Evolutionary conservation across 495 filamentous ascomycete genomes (phyloP).

Genomic region (Neurospora tetraspora): DNA sequence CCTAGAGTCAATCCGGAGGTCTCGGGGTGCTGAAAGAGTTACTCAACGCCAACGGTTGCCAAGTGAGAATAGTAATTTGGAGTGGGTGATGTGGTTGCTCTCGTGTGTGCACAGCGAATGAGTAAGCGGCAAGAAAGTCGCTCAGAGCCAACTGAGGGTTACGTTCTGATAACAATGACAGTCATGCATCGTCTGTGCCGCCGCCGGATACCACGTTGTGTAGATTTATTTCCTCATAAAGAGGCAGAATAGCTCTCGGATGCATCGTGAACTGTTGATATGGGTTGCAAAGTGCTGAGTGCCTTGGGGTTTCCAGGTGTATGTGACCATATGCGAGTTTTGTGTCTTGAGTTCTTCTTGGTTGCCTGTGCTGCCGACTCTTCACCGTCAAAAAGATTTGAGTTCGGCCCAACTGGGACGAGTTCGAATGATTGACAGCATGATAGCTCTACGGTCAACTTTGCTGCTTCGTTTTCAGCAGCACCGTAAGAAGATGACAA

Average conservation of each 20-base stretch:
- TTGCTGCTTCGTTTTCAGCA: not conserved
- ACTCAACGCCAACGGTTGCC: not conserved
- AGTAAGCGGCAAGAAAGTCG: not conserved
- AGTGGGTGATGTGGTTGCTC: not conserved
- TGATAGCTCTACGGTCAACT: not conserved
- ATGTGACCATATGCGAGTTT: not conserved
- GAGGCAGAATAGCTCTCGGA: not conserved
- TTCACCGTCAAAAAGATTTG: not conserved
- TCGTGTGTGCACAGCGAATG: not conserved
- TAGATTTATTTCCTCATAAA: not conserved
- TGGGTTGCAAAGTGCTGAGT: not conserved
- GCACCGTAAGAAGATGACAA: not conserved
- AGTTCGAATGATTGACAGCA: not conserved
- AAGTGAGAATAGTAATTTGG: not conserved
- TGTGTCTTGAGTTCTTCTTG: not conserved
- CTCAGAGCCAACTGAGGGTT: not conserved
- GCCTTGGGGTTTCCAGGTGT: not conserved
- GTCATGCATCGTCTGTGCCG: not conserved
- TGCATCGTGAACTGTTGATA: not conserved
- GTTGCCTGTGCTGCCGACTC: not conserved
- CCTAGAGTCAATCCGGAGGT: not conserved
- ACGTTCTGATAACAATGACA: not conserved
- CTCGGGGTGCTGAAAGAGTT: not conserved
- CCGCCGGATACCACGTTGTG: not conserved
- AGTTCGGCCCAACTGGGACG: not conserved